phyloP scores from a whole-genome alignment of 257 asterid species.

The Ajuga chamaepitys region DNA sequence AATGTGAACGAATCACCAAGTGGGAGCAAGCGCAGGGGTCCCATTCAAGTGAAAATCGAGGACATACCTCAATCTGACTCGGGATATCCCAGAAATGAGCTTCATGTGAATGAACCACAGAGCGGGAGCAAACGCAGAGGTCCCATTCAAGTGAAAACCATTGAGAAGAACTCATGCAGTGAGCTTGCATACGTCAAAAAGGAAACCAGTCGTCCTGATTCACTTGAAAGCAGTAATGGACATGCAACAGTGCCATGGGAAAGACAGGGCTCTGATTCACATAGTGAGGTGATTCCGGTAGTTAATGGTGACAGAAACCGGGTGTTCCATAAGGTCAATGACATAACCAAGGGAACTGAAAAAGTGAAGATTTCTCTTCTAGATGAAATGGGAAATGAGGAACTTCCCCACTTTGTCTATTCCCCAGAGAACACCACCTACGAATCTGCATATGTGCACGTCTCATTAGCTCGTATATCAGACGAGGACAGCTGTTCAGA shows the following conservation, averaged over 20 bases:
- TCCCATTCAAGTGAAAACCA: not conserved
- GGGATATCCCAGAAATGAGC: not conserved
- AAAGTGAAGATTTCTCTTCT: conserved; percentile 45
- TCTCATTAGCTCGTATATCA: conserved; percentile 58
- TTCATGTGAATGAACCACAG: not conserved
- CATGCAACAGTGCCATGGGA: conserved; percentile 2
- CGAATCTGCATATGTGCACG: conserved; percentile 49
- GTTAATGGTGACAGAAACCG: conserved; percentile 4
- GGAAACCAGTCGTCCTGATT: not conserved
- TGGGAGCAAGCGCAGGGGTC: too few species aligned
- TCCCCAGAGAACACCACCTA: conserved; percentile 34
- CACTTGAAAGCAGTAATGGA: not conserved
- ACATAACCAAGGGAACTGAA: conserved; percentile 57
- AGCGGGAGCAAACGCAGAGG: conserved; percentile 13
- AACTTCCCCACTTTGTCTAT: conserved; percentile 36
- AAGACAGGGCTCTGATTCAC: conserved; percentile 11
- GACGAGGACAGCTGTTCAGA: conserved; percentile 64
- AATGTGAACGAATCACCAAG: too few species aligned
- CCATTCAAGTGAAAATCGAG: too few species aligned
- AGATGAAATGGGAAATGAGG: conserved; percentile 43
- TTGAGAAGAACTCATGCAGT: not conserved
- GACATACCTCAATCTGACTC: conserved; percentile 15
- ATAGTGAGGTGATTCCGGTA: not conserved
- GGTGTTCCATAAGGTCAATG: conserved; percentile 16
- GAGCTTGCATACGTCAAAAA: not conserved